A percentile compares a stretch with the other conserved stretches of the same genome.
Evolutionary conservation across 1,284 basidiomycete genomes (phyloP).

Genomic region (Afroboletus lepidellus): DNA sequence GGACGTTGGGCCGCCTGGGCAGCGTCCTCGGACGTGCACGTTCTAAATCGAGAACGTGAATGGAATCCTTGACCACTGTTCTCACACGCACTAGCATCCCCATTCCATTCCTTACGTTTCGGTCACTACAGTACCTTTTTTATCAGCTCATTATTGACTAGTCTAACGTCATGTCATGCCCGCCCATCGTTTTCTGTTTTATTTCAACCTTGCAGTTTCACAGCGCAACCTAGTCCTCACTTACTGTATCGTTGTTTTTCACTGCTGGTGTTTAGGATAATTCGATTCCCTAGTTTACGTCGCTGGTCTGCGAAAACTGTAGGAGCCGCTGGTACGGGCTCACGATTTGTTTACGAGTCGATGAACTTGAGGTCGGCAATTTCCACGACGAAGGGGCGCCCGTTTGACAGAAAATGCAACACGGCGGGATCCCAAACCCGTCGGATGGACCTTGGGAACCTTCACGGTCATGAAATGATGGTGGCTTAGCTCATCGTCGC

Average conservation of each 20-base stretch:
- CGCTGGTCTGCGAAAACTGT: neutral
- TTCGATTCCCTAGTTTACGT: neutral
- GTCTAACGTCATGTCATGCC: neutral
- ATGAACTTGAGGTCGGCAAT: conserved; percentile 11
- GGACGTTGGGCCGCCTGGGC: conserved; percentile 24
- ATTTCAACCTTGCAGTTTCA: neutral
- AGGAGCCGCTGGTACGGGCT: neutral
- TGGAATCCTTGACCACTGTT: conserved; percentile 1
- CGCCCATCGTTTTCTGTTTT: neutral
- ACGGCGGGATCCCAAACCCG: neutral
- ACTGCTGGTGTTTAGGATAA: conserved; percentile 10
- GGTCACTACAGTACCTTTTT: conserved; percentile 2
- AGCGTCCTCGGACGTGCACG: conserved; percentile 24
- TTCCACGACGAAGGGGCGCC: neutral
- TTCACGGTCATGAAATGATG: neutral
- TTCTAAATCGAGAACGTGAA: conserved; percentile 25
- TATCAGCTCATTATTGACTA: conserved; percentile 21
- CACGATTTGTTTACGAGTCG: neutral
- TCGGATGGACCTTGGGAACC: neutral
- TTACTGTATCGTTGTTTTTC: neutral
- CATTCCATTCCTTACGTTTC: conserved; percentile 19
- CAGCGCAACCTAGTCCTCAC: conserved; percentile 11
- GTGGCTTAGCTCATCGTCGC: neutral
- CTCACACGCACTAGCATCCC: conserved; percentile 2
- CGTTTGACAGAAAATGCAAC: neutral